Conservation (phyloP, 352 stramenopile genomes). For the Proteromonas lacertae region DNA sequence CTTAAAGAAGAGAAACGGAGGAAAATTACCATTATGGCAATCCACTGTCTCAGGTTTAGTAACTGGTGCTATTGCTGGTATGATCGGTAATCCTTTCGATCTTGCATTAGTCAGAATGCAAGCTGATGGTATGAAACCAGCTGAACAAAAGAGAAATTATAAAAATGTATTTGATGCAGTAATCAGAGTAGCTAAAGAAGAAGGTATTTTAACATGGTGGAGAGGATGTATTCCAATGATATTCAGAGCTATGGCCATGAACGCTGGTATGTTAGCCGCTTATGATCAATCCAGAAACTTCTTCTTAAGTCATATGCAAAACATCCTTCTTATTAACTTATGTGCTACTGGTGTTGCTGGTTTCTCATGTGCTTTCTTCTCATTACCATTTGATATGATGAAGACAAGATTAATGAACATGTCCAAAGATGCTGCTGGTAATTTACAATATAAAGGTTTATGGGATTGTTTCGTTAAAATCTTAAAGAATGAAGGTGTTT, state of each 20-base stretch:
- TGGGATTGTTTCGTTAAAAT: too few species aligned
- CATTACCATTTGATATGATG: slow-evolving; percentile 88
- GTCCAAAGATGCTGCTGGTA: too few species aligned
- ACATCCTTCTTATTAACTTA: too few species aligned
- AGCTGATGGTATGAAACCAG: slow-evolving; percentile 58
- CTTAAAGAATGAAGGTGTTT: slow-evolving; percentile 68
- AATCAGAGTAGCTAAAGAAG: slow-evolving; percentile 7
- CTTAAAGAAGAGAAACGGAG: slow-evolving; percentile 20
- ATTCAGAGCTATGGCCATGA: slow-evolving; percentile 82
- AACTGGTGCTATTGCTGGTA: slow-evolving; percentile 54
- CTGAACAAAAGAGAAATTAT: slow-evolving; percentile 66
- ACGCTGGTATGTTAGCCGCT: slow-evolving; percentile 95
- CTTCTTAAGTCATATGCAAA: too few species aligned
- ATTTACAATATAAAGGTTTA: too few species aligned
- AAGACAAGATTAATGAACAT: slow-evolving; percentile 51
- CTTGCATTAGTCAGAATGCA: slow-evolving; percentile 84
- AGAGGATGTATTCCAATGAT: slow-evolving; percentile 33
- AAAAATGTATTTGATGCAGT: slow-evolving; percentile 86
- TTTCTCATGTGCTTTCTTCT: slow-evolving; percentile 84
- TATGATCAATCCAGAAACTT: too few species aligned
- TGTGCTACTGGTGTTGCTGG: too few species aligned
- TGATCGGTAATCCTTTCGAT: slow-evolving; percentile 86
- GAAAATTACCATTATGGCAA: slow-evolving; percentile 24
- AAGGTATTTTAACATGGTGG: slow-evolving; percentile 9
- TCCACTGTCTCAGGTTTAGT: slow-evolving; percentile 27